Base-by-base conservation (phyloP, 1,139 yeast species). In the Kluyveromyces marxianus region DNA sequence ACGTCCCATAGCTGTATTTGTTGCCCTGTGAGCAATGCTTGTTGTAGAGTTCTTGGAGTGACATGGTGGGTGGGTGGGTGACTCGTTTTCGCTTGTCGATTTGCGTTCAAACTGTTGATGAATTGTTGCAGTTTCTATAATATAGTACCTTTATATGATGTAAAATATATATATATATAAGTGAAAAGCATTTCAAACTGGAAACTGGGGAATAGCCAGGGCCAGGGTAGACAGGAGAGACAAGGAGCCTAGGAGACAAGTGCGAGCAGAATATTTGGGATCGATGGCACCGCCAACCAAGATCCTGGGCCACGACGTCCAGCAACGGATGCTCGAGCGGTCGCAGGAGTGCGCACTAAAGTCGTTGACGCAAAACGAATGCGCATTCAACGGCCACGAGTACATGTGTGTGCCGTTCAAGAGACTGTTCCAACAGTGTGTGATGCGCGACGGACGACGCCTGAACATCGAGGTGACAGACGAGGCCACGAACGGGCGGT, bases 1-100 rank as follows among this genome's bases (percentile, higher is more conserved):
- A 98, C 1, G 99, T 92, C 24, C 99, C 99, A 62, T 92, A 92
- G 21, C 76, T 67, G 61, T 76, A 83, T 2, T 55, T 60, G 41
- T 73, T 59, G 25, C 68, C 70, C 0, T 83, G 55, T 8, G 43
- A 47, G 42, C 65, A 59, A 29, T 48, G 46, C 26, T 44, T 35
- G 2, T 48, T 47, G 29, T 51, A 47, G 7, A 50, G 45, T 26
- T 46, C 25, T 27, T 32, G 21, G 25, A 40, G 26, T 7, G 37
- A 40, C 32, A 41, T 34, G 7, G 14, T 1, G 21, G 21, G 21
- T 14, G 7, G 4, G 8, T 21, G 31, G 31, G 31, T 29, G 7
- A 29, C 31, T 29, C 8, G 7, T 8, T 29, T 29, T 7, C 8
- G 8, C 31, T 29, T 8, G 7, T 2, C 21, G 21, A 14, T 14